phyloP scores from a whole-genome alignment of 2,329 filamentous ascomycete species.

The Aspergillus quadrilineatus region DNA sequence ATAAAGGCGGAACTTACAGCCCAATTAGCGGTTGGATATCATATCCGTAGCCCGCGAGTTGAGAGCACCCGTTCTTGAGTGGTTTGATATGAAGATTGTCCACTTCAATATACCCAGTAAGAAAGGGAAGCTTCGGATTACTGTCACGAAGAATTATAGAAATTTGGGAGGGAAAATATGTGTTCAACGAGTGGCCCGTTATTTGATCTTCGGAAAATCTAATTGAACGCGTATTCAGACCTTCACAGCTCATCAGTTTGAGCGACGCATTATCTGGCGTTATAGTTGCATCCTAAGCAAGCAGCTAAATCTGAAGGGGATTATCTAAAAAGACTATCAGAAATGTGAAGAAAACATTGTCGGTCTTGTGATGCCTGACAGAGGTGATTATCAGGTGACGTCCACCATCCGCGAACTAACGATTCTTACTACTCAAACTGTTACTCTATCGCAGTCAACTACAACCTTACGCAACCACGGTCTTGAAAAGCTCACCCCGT shows the following conservation, averaged over 20 bases:
- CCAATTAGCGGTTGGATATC: not conserved
- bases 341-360: not conserved
- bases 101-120: too few relatives aligned
- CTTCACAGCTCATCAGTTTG: not conserved
- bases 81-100: too few relatives aligned
- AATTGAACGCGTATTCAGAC: not conserved
- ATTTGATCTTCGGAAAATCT: slow-evolving; percentile 2
- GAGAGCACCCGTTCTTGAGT: not conserved
- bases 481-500: too few relatives aligned
- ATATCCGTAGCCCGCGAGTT: not conserved
- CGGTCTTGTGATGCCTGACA: not conserved
- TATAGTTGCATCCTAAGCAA: not conserved
- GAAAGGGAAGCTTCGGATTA: too few relatives aligned
- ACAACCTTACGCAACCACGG: too few relatives aligned
- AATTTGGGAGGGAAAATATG: too few relatives aligned
- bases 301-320: too few relatives aligned
- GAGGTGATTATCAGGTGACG: slow-evolving; percentile 2
- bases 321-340: too few relatives aligned
- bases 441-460: not conserved
- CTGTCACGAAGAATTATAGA: too few relatives aligned
- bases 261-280: too few relatives aligned
- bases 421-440: too few relatives aligned
- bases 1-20: not conserved
- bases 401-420: not conserved
- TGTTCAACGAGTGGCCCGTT: not conserved